These are phyloP conservation scores for Saccharomyces hybrid DNA, from an alignment of 1,139 yeast genomes.

Conservation along the genomic window DNA sequence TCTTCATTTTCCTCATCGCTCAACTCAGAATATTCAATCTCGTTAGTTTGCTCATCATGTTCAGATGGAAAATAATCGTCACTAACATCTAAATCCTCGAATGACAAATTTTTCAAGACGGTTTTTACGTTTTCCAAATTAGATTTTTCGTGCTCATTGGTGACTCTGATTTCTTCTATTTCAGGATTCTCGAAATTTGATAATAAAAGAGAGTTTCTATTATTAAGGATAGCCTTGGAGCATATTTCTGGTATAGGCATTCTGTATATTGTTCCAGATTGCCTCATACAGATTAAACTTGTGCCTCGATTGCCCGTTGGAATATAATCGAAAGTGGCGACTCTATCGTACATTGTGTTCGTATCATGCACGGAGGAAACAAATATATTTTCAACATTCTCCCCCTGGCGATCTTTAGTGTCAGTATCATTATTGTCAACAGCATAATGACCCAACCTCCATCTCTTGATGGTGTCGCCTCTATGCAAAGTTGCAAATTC, in stretches of 20 bases:
- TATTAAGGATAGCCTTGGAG: conserved; percentile 56
- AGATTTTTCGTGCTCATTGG: conserved; percentile 35
- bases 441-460: conserved; percentile 57
- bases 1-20: conserved; percentile 11
- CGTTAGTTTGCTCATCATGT: conserved; percentile 19
- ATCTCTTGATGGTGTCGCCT: conserved; percentile 70
- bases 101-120: conserved; percentile 22
- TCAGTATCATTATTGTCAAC: conserved; percentile 11
- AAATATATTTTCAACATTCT: conserved; percentile 47
- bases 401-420: conserved; percentile 11
- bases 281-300: conserved; percentile 72
- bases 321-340: conserved; percentile 76
- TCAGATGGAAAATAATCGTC: conserved; percentile 21
- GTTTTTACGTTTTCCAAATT: conserved; percentile 14
- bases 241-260: conserved; percentile 70
- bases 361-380: conserved; percentile 72
- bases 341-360: conserved; percentile 70
- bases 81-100: conserved; percentile 29
- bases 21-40: not conserved
- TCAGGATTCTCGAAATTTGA: conserved; percentile 47
- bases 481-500: conserved; percentile 77
- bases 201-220: conserved; percentile 61
- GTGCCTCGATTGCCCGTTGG: conserved; percentile 44
- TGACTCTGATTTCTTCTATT: conserved; percentile 25
- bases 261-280: conserved; percentile 77